Percentiles rank a stretch among this genome's conserved stretches.
phyloP scores from a whole-genome alignment of 345 rosid species.

The Camelina hispida region DNA sequence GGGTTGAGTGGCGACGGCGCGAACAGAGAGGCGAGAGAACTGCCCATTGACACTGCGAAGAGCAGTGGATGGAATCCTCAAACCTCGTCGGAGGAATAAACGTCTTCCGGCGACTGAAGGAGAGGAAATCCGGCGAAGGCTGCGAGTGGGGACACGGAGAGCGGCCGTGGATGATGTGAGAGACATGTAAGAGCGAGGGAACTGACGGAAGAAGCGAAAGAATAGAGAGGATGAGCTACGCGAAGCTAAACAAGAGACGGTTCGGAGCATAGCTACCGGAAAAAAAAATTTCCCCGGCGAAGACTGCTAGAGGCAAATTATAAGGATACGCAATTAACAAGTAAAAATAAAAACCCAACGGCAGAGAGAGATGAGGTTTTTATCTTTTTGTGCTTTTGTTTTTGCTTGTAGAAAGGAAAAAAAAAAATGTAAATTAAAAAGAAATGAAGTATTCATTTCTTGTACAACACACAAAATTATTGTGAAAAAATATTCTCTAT shows the following conservation, averaged over 20 bases:
- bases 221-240: slow-evolving; percentile 52
- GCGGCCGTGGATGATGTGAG: slow-evolving; percentile 42
- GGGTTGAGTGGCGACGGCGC: slow-evolving; percentile 72
- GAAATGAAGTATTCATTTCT: slow-evolving; percentile 19
- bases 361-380: slow-evolving; percentile 4
- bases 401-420: neutral
- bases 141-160: slow-evolving; percentile 29
- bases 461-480: slow-evolving; percentile 37
- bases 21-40: slow-evolving; percentile 61
- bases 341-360: slow-evolving; percentile 23
- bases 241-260: slow-evolving; percentile 58
- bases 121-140: slow-evolving; percentile 47
- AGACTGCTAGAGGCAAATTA: slow-evolving; percentile 15
- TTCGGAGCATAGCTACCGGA: slow-evolving; percentile 63
- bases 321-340: neutral
- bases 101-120: slow-evolving; percentile 49
- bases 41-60: slow-evolving; percentile 44
- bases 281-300: slow-evolving; percentile 17
- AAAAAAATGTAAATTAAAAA: neutral
- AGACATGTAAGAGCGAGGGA: slow-evolving; percentile 48
- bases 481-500: neutral
- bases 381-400: slow-evolving; percentile 12
- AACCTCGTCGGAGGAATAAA: slow-evolving; percentile 50
- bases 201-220: slow-evolving; percentile 51
- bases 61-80: slow-evolving; percentile 41